Evolutionary conservation across 108 stramenopile species (phyloP), one percentile per base, ranked within the genome.

Genomic region (Skeletonema grethae): DNA sequence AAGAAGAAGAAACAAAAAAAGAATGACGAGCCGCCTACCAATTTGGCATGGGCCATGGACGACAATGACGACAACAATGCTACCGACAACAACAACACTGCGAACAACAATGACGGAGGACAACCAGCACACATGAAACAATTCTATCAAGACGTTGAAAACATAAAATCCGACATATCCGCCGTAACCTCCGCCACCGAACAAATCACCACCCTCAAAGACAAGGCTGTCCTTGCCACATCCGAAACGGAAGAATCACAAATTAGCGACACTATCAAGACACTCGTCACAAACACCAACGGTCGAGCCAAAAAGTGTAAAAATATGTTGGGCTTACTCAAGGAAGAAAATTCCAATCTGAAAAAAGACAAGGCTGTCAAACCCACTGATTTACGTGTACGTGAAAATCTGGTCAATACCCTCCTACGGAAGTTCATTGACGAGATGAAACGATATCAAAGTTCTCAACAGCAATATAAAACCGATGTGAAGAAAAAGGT

Each of bases 381-480:
- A 63, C 67, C 75, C 13, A 79, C 83, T 20, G 88, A 95, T 74
- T 43, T 91, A 24, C 91, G 95, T 57, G 82, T 93, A 11, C 84
- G 95, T 24, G 91, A 97, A 57, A 99, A 98, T 73, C 83, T 99
- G 58, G 79, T 83, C 24, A 97, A 93, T 72, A 98, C 99, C 2
- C 76, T 98, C 53, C 96, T 97, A 11, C 86, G 95, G 15, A 98
- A 98, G 65, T 99, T 99, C 71, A 94, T 98, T 57, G 97, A 98
- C 77, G 97, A 97, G 67, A 97, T 97, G 90, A 98, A 98, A 82
- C 70, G 83, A 34, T 99, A 98, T 80, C 98, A 99, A 76, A 82
- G 80, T 48, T 85, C 96, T 2, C 98, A 99, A 79, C 95, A 95
- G 85, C 86, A 95, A 70, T 99, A 98, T 77, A 99, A 99, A 77